phyloP scores from a whole-genome alignment of 176 grass and related monocot genomes.

The Urochloa ruziziensis region DNA sequence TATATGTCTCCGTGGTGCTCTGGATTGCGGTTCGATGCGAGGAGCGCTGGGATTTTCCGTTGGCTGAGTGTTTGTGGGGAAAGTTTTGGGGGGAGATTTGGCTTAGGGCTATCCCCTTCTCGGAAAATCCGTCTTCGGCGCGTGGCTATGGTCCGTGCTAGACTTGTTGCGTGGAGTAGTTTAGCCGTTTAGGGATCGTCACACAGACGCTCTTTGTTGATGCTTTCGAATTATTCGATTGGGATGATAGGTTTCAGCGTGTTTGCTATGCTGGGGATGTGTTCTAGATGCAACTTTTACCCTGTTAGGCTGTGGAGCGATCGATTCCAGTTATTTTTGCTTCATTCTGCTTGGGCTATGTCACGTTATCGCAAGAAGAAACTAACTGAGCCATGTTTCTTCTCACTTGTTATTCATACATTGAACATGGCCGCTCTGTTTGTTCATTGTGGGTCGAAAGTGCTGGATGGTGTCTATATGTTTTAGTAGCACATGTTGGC shows the following conservation, averaged over 20 bases:
- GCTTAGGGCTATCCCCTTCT: background rate
- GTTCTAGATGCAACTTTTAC: background rate
- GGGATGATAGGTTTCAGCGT: background rate
- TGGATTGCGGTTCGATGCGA: background rate
- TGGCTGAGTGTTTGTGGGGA: too few relatives aligned
- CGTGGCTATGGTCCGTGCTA: background rate
- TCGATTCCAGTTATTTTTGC: background rate
- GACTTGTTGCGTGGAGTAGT: background rate
- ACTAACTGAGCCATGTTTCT: background rate
- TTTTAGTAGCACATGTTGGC: background rate
- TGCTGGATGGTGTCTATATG: background rate
- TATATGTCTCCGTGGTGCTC: background rate
- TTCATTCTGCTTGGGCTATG: background rate
- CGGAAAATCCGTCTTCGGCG: background rate
- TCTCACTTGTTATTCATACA: background rate
- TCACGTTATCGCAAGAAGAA: background rate
- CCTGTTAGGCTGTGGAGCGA: background rate
- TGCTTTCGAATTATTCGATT: background rate
- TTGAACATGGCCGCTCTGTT: background rate
- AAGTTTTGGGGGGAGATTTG: background rate
- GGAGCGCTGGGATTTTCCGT: background rate
- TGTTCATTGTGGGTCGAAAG: background rate
- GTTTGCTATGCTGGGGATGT: background rate
- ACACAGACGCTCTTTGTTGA: background rate
- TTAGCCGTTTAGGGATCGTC: background rate